Conservation (phyloP, 805 yeast species). For the Myxozyma udenii region DNA sequence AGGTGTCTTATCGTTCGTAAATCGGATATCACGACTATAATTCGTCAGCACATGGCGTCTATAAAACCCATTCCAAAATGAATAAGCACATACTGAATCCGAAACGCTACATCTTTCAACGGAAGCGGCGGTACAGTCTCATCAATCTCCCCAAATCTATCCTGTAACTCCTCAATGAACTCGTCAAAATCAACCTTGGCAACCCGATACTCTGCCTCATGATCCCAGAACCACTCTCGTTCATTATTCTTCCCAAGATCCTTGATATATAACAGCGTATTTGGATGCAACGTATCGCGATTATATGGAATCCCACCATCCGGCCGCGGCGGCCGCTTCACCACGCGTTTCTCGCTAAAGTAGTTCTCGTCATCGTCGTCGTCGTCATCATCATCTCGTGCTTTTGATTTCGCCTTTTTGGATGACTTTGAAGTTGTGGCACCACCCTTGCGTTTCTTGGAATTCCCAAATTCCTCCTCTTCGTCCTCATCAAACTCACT, state of each 20-base stretch:
- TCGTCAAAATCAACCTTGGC: slow-evolving; percentile 31
- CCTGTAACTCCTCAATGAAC: slow-evolving; percentile 23
- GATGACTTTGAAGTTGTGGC: not conserved
- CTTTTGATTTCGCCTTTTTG: not conserved
- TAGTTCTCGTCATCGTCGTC: slow-evolving; percentile 3
- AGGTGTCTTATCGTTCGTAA: slow-evolving; percentile 29
- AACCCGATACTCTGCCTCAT: slow-evolving; percentile 28
- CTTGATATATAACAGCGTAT: slow-evolving; percentile 22
- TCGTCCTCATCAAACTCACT: slow-evolving; percentile 4
- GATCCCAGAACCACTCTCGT: slow-evolving; percentile 32
- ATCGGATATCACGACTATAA: slow-evolving; percentile 28
- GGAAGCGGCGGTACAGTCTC: slow-evolving; percentile 29
- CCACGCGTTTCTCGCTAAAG: slow-evolving; percentile 15
- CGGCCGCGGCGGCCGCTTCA: slow-evolving; percentile 8
- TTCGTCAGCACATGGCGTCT: not conserved
- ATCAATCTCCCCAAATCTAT: slow-evolving; percentile 22
- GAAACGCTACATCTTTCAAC: slow-evolving; percentile 23
- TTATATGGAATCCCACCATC: slow-evolving; percentile 15
- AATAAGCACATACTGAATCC: slow-evolving; percentile 23
- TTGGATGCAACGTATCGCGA: slow-evolving; percentile 23
- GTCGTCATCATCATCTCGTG: slow-evolving; percentile 1
- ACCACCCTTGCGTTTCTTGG: too few species aligned
- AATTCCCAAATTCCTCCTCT: slow-evolving; percentile 1
- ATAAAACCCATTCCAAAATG: not conserved
- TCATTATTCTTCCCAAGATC: slow-evolving; percentile 28